Evolutionary conservation across 1,284 basidiomycete species (phyloP).

Genomic region (Leccinum subrobustum): DNA sequence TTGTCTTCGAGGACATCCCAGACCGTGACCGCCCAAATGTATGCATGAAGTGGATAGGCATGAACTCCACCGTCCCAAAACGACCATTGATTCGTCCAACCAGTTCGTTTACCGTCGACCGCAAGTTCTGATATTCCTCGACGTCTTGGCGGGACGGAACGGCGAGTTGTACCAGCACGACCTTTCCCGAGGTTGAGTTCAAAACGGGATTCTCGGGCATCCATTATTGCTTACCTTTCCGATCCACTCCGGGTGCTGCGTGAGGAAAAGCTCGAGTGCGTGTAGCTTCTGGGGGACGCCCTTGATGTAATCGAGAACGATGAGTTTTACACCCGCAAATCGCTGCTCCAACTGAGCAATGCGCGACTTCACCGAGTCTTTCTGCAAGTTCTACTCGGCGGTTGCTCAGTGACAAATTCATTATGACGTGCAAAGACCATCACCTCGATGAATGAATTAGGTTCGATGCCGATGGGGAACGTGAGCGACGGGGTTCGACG

Average conservation of each 20-base stretch:
- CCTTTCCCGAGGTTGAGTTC: conserved; percentile 42
- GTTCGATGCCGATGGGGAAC: conserved; percentile 98
- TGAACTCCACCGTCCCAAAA: conserved; percentile 97
- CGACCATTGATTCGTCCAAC: conserved; percentile 98
- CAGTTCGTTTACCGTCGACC: conserved; percentile 95
- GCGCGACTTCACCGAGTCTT: conserved; percentile 76
- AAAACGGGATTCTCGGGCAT: background rate
- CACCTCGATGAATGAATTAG: conserved; percentile 84
- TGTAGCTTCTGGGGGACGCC: conserved; percentile 98
- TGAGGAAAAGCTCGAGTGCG: conserved; percentile 93
- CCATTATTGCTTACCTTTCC: conserved; percentile 65
- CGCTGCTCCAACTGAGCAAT: conserved; percentile 83
- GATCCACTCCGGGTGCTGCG: conserved; percentile 98
- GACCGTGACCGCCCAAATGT: too few species aligned
- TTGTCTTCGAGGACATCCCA: background rate
- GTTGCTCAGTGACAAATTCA: conserved; percentile 4
- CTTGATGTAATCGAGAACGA: conserved; percentile 99
- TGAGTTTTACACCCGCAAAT: conserved; percentile 94
- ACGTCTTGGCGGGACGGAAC: conserved; percentile 98
- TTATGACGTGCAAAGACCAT: conserved; percentile 15
- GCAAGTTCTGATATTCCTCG: conserved; percentile 97
- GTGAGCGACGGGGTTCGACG: conserved; percentile 41
- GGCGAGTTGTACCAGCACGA: conserved; percentile 94
- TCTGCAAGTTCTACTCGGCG: conserved; percentile 64
- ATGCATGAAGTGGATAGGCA: conserved; percentile 99